These are phyloP conservation scores for Medicago arabica DNA, from an alignment of 306 rosid species.

Conservation along the genomic window DNA sequence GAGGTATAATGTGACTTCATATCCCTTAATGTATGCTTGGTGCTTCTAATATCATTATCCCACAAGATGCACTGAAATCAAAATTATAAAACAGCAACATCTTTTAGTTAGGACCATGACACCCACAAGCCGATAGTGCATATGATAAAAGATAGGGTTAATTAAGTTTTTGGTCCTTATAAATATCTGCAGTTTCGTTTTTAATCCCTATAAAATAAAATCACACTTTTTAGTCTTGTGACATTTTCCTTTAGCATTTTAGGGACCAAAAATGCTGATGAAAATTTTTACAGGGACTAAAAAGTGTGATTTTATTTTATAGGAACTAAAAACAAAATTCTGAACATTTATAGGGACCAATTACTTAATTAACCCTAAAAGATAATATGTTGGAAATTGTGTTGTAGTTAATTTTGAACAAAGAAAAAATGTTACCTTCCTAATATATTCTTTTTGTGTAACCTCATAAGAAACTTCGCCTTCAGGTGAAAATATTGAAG, in stretches of 20 bases:
- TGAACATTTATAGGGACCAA: too few species aligned
- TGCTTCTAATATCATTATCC: slow-evolving; percentile 89
- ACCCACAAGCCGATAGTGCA: slow-evolving; percentile 2
- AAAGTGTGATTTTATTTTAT: too few species aligned
- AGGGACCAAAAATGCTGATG: too few species aligned
- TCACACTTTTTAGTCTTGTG: too few species aligned
- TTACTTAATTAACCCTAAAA: too few species aligned
- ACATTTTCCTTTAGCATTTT: too few species aligned
- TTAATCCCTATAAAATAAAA: too few species aligned
- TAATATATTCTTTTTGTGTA: slow-evolving; percentile 70
- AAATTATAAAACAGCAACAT: slow-evolving; percentile 31
- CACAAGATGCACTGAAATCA: slow-evolving; percentile 82
- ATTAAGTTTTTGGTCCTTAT: too few species aligned
- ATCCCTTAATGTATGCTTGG: slow-evolving; percentile 80
- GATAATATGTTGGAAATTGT: background rate
- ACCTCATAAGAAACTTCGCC: slow-evolving; percentile 69
- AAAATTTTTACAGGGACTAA: too few species aligned
- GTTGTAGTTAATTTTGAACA: slow-evolving; percentile 8
- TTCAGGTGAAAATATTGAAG: slow-evolving; percentile 76
- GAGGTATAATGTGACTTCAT: slow-evolving; percentile 77
- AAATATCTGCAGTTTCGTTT: too few species aligned
- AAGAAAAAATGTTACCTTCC: slow-evolving; percentile 59
- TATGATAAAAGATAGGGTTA: slow-evolving; percentile 11
- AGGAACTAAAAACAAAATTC: too few species aligned
- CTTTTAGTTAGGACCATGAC: slow-evolving; percentile 21